phyloP scores from a whole-genome alignment of 169 alveolate genomes.

The Eimeria tenella region DNA sequence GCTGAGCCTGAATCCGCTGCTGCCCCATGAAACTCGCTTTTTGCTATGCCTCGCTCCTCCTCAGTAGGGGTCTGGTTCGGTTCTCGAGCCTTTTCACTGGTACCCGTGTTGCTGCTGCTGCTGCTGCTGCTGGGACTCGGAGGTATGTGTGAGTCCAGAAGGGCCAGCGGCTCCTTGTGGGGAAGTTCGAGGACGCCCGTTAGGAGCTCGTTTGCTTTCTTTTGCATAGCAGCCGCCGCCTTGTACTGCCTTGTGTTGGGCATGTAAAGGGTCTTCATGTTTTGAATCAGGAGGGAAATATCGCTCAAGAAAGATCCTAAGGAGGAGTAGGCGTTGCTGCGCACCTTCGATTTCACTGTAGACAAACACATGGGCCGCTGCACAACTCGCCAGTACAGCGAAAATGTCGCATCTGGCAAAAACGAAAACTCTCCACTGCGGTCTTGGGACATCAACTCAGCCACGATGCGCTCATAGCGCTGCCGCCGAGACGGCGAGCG shows the following conservation, averaged over 20 bases:
- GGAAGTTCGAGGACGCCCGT: constrained; percentile 50
- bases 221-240: constrained; percentile 56
- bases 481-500: constrained; percentile 81
- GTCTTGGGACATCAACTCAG: constrained; percentile 84
- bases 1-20: not conserved
- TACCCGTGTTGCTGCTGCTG: not conserved
- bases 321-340: constrained; percentile 7
- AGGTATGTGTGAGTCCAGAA: not conserved
- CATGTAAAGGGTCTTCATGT: constrained; percentile 46
- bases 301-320: constrained; percentile 28
- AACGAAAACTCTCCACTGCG: constrained; percentile 84
- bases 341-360: constrained; percentile 82
- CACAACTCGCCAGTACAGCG: constrained; percentile 87
- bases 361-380: constrained; percentile 86
- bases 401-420: constrained; percentile 85
- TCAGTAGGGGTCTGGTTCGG: not conserved
- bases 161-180: constrained; percentile 29
- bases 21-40: not conserved
- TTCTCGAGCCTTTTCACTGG: not conserved
- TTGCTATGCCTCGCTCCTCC: not conserved
- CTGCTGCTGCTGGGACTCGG: constrained; percentile 19
- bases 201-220: constrained; percentile 59
- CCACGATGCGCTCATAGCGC: constrained; percentile 83
- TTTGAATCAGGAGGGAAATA: constrained; percentile 14
- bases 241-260: constrained; percentile 64